Conservation (phyloP, 257 asterid species). For the Asclepias syriaca region DNA sequence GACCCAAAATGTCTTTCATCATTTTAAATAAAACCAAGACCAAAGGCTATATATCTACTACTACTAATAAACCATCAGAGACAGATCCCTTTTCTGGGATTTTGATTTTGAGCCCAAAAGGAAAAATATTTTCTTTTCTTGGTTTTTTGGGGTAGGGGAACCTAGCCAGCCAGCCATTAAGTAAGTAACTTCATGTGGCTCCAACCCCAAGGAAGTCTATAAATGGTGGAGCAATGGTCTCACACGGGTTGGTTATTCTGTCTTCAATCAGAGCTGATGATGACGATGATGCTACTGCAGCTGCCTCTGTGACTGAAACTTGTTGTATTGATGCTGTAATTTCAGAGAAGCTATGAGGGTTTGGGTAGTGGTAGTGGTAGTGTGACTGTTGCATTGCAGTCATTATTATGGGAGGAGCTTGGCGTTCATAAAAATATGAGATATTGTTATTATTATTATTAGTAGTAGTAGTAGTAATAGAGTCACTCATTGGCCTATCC, state of each 20-base stretch:
- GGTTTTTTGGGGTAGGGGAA: too few relatives aligned
- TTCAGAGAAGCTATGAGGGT: slow-evolving; percentile 30
- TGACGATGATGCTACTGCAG: slow-evolving; percentile 13
- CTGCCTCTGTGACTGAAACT: slow-evolving; percentile 21
- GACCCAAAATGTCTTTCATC: slow-evolving; percentile 12
- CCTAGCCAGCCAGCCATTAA: not conserved
- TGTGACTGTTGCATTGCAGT: slow-evolving; percentile 27
- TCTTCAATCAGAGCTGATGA: slow-evolving; percentile 27
- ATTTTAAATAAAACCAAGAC: not conserved
- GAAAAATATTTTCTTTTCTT: not conserved
- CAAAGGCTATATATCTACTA: too few relatives aligned
- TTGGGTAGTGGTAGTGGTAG: slow-evolving; percentile 32
- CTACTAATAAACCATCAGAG: not conserved
- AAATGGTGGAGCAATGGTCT: slow-evolving; percentile 47
- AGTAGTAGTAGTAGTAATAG: not conserved
- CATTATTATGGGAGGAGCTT: slow-evolving; percentile 15
- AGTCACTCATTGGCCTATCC: slow-evolving; percentile 33
- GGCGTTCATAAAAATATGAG: slow-evolving; percentile 17
- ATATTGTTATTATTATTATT: not conserved
- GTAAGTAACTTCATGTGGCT: slow-evolving; percentile 36
- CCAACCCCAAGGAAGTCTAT: slow-evolving; percentile 97
- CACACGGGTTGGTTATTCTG: slow-evolving; percentile 29
- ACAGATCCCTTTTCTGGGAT: slow-evolving; percentile 12
- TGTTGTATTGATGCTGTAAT: slow-evolving; percentile 26
- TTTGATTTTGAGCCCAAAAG: slow-evolving; percentile 8